Evolutionary conservation across 306 rosid genomes (phyloP).

Genomic region (Prunus persica): DNA sequence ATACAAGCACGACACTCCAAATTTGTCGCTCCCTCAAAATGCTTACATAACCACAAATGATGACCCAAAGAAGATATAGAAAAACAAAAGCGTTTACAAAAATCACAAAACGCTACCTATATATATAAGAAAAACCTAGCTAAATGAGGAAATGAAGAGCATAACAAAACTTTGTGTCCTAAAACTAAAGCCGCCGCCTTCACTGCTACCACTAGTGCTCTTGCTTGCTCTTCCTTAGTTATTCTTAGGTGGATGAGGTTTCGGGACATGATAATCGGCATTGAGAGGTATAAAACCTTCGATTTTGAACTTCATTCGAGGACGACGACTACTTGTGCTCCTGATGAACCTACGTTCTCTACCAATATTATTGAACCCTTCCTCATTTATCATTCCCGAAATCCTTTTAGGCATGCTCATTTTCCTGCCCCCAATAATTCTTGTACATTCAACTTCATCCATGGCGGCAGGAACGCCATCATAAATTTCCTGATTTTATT

Average conservation of each 20-base stretch:
- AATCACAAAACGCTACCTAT: not conserved
- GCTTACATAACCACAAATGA: not conserved
- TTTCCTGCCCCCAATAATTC: slow-evolving; percentile 29
- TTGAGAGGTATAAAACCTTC: slow-evolving; percentile 40
- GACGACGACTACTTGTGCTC: slow-evolving; percentile 2
- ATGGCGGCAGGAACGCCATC: slow-evolving; percentile 11
- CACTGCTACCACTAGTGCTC: not conserved
- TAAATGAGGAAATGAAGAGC: not conserved
- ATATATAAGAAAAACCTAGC: not conserved
- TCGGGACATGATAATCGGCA: slow-evolving; percentile 59
- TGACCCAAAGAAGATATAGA: not conserved
- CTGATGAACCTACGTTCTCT: slow-evolving; percentile 6
- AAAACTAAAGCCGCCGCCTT: not conserved
- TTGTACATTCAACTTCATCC: slow-evolving; percentile 5
- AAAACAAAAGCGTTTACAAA: not conserved
- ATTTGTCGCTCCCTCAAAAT: no score
- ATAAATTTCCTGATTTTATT: slow-evolving; percentile 15
- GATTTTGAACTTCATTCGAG: slow-evolving; percentile 12
- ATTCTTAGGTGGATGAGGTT: slow-evolving; percentile 68
- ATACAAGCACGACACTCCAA: no score
- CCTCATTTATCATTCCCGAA: slow-evolving; percentile 1
- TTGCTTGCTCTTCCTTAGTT: slow-evolving; percentile 21
- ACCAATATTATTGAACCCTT: not conserved
- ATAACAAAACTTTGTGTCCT: slow-evolving; percentile 1
- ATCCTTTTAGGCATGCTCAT: slow-evolving; percentile 17